phyloP scores from a whole-genome alignment of 768 basidiomycete genomes.

The Lanmaoa pseudosensibilis region DNA sequence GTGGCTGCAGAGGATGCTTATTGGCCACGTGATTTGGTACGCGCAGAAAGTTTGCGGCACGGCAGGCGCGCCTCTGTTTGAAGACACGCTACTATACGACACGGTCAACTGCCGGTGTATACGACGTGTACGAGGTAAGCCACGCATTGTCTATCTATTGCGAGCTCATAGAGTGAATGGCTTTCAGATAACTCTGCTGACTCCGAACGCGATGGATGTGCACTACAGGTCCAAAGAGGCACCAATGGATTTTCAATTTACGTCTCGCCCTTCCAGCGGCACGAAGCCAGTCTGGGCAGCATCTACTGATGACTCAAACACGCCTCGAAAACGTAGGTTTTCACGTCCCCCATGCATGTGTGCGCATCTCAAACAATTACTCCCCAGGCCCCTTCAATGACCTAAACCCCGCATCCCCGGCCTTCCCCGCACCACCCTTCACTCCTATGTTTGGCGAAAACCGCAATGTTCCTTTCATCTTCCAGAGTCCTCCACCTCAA shows the following conservation, averaged over 20 bases:
- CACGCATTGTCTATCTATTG: neutral
- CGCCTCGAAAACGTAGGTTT: slow-evolving; percentile 70
- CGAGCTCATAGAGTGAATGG: neutral
- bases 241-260: slow-evolving; percentile 90
- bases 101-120: neutral
- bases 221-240: slow-evolving; percentile 65
- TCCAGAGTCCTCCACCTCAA: slow-evolving; percentile 52
- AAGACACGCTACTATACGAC: slow-evolving; percentile 5
- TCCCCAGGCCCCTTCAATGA: slow-evolving; percentile 45
- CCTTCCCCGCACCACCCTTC: slow-evolving; percentile 35
- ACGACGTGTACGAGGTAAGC: slow-evolving; percentile 20
- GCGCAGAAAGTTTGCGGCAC: slow-evolving; percentile 14
- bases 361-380: slow-evolving; percentile 28
- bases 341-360: slow-evolving; percentile 26
- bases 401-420: slow-evolving; percentile 38
- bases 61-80: slow-evolving; percentile 13
- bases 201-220: slow-evolving; percentile 23
- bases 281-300: slow-evolving; percentile 60
- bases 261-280: slow-evolving; percentile 55
- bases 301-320: slow-evolving; percentile 44
- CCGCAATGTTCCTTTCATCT: slow-evolving; percentile 71
- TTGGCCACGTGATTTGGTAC: slow-evolving; percentile 28
- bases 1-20: slow-evolving; percentile 1
- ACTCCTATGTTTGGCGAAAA: slow-evolving; percentile 64
- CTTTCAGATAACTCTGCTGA: neutral